Evolutionary conservation across 2,329 filamentous ascomycete genomes (phyloP).

Genomic region (Neofusicoccum parvum): DNA sequence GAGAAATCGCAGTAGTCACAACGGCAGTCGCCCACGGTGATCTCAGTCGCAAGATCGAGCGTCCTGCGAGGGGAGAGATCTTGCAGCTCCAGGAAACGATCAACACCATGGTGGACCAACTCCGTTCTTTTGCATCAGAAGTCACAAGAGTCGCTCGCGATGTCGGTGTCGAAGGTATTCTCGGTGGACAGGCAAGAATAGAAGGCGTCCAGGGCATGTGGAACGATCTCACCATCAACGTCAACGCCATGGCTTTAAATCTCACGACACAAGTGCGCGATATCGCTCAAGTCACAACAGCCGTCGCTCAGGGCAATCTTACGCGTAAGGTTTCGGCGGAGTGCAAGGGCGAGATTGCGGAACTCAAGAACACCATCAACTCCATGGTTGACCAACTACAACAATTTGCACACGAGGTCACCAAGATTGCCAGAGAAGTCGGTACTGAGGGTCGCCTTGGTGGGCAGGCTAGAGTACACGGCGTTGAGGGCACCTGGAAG

Average conservation of each 20-base stretch:
- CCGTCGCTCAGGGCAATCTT: conserved; percentile 54
- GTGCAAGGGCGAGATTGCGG: conserved; percentile 55
- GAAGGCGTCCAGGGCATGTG: conserved; percentile 68
- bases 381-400: conserved; percentile 56
- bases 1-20: conserved; percentile 95
- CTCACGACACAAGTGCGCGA: conserved; percentile 57
- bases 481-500: conserved; percentile 57
- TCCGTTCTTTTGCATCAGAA: conserved; percentile 67
- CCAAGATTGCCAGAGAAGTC: conserved; percentile 55
- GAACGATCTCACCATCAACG: conserved; percentile 63
- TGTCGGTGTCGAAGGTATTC: conserved; percentile 65
- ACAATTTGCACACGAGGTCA: conserved; percentile 57
- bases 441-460: conserved; percentile 55
- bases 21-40: conserved; percentile 94
- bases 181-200: conserved; percentile 66
- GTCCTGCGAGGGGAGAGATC: conserved; percentile 92
- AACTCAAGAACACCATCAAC: conserved; percentile 56
- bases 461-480: conserved; percentile 55
- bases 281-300: conserved; percentile 56
- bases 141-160: conserved; percentile 66
- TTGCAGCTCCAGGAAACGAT: conserved; percentile 89
- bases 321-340: conserved; percentile 55
- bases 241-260: conserved; percentile 58
- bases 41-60: conserved; percentile 92
- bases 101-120: conserved; percentile 67